phyloP scores from a whole-genome alignment of 2,329 filamentous ascomycete species.

The Colletotrichum melonis region DNA sequence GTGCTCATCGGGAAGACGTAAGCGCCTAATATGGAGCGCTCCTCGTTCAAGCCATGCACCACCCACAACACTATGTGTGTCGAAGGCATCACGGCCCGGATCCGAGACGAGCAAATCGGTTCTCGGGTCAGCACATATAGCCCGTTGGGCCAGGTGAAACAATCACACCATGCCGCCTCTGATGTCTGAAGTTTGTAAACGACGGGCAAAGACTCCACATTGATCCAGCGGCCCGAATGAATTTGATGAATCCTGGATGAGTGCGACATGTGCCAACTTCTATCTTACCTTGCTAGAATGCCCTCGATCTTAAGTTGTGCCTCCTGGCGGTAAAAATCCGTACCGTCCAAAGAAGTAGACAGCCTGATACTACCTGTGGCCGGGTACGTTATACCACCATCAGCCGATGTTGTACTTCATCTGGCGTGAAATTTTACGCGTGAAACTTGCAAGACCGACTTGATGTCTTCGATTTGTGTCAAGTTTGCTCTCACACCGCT shows the following conservation, averaged over 20 bases:
- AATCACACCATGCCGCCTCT: background rate
- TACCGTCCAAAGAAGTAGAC: background rate
- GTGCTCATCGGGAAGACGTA: slow-evolving; percentile 45
- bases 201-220: background rate
- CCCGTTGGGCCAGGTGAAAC: slow-evolving; percentile 37
- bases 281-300: background rate
- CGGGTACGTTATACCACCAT: slow-evolving; percentile 15
- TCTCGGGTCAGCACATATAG: slow-evolving; percentile 52
- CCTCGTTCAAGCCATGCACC: slow-evolving; percentile 50
- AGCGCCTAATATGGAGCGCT: slow-evolving; percentile 45
- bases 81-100: slow-evolving; percentile 50
- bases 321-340: background rate
- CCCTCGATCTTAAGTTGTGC: background rate
- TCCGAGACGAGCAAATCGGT: slow-evolving; percentile 46
- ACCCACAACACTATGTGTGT: slow-evolving; percentile 48
- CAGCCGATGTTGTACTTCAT: background rate
- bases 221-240: background rate
- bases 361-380: background rate
- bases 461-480: background rate
- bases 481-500: background rate
- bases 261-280: background rate
- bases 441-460: background rate
- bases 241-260: background rate
- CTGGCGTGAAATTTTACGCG: background rate
- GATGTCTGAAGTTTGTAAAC: background rate